These are phyloP conservation scores for Magnolia kwangsiensis DNA, from an alignment of 164 flowering plant species.

Conservation along the genomic window DNA sequence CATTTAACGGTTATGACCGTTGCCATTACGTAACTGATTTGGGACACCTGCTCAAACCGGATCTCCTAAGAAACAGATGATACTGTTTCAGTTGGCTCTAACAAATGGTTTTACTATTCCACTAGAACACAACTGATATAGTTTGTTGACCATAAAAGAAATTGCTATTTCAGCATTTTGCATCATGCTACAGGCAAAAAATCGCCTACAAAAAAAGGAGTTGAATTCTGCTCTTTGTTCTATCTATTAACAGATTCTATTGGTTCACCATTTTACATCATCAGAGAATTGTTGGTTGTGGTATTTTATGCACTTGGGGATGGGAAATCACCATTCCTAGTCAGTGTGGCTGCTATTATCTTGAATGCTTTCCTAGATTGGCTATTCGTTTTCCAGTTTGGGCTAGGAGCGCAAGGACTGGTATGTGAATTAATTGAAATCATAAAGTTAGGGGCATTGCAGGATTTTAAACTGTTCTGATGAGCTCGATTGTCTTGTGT, in stretches of 20 bases:
- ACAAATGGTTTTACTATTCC: background rate
- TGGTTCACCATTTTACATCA: slow-evolving; percentile 27
- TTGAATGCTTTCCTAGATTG: slow-evolving; percentile 32
- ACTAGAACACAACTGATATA: background rate
- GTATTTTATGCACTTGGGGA: slow-evolving; percentile 35
- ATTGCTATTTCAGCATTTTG: background rate
- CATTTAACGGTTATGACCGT: too few relatives aligned
- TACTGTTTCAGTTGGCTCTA: background rate
- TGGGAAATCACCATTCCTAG: slow-evolving; percentile 23
- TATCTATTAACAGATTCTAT: slow-evolving; percentile 25
- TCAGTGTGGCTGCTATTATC: slow-evolving; percentile 22
- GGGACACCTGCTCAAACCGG: too few relatives aligned
- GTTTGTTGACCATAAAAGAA: background rate
- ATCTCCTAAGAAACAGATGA: background rate
- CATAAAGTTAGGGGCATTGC: background rate
- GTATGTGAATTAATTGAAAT: slow-evolving; percentile 13
- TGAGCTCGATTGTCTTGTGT: background rate
- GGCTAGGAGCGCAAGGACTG: slow-evolving; percentile 35
- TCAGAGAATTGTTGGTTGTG: slow-evolving; percentile 27
- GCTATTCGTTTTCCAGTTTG: slow-evolving; percentile 22
- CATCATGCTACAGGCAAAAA: background rate
- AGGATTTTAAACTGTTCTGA: background rate
- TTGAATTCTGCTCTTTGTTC: background rate
- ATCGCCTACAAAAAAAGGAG: background rate
- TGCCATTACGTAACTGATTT: too few relatives aligned